Evolutionary conservation across 768 basidiomycete species (phyloP).

Genomic region (Tricholomella constricta): DNA sequence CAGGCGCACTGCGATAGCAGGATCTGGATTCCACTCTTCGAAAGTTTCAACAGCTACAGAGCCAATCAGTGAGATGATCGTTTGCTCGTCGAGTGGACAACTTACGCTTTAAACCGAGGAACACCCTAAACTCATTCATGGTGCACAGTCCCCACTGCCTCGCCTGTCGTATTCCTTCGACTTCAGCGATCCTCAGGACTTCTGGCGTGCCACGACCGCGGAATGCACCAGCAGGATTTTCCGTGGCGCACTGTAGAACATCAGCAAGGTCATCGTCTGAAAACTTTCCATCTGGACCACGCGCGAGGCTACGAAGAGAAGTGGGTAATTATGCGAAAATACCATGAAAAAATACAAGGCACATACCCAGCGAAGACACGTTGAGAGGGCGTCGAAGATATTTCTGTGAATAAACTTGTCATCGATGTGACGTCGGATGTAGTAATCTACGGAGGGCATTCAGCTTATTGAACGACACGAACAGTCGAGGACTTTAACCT

Average conservation of each 20-base stretch:
- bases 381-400: constrained; percentile 27
- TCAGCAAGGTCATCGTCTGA: constrained; percentile 51
- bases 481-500: constrained; percentile 23
- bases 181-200: constrained; percentile 52
- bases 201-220: constrained; percentile 49
- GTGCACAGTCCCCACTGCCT: constrained; percentile 58
- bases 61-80: neutral
- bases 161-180: constrained; percentile 56
- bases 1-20: constrained; percentile 41
- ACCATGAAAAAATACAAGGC: neutral
- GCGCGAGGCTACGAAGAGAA: constrained; percentile 37
- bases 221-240: constrained; percentile 46
- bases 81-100: neutral
- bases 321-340: neutral
- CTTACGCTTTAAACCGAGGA: constrained; percentile 47
- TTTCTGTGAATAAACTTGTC: constrained; percentile 16
- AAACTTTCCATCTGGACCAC: constrained; percentile 51
- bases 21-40: constrained; percentile 57
- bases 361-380: constrained; percentile 52
- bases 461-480: neutral
- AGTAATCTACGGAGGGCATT: constrained; percentile 19
- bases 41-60: constrained; percentile 43
- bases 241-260: constrained; percentile 48
- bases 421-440: constrained; percentile 25
- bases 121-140: constrained; percentile 57